A percentile compares a stretch with the other conserved stretches of the same genome.
Conservation (phyloP, 106 monocot genomes). For the Acanthochlamys bracteata region DNA sequence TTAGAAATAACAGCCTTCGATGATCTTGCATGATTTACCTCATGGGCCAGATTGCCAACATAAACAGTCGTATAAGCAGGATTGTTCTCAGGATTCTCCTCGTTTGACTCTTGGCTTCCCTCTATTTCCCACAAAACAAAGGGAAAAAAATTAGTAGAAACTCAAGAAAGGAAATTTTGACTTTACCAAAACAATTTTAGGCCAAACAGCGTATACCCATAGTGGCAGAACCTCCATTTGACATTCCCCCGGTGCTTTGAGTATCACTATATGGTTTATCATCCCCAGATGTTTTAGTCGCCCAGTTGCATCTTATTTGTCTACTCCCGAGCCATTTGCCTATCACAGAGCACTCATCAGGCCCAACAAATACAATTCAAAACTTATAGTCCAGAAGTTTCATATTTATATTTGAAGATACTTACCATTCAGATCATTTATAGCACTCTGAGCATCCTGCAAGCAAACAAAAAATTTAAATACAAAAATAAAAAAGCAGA, state of each 20-base stretch:
- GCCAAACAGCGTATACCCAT: conserved; percentile 9
- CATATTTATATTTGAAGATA: background rate
- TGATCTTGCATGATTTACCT: conserved; percentile 19
- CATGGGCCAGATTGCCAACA: conserved; percentile 71
- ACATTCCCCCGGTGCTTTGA: conserved; percentile 31
- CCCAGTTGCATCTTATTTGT: conserved; percentile 71
- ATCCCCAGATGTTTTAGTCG: conserved; percentile 54
- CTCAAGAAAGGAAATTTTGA: no score
- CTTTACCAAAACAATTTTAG: no score
- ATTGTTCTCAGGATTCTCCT: conserved; percentile 57
- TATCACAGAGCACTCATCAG: background rate
- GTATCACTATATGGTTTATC: conserved; percentile 41
- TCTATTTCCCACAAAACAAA: background rate
- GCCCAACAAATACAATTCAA: background rate
- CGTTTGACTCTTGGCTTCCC: conserved; percentile 37
- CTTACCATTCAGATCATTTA: conserved; percentile 70
- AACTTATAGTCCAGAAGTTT: background rate
- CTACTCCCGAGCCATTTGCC: conserved; percentile 64
- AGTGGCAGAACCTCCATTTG: conserved; percentile 40
- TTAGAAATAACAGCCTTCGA: background rate
- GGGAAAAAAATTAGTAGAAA: no score
- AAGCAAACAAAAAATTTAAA: conserved; percentile 12
- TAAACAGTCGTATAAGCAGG: conserved; percentile 75
- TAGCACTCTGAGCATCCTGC: conserved; percentile 98
- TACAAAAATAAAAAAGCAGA: background rate